Evolutionary conservation across 192 early-diverging fungal genomes (phyloP), one percentile per base, ranked within the genome.

Genomic region (Oehlia diaphana): DNA sequence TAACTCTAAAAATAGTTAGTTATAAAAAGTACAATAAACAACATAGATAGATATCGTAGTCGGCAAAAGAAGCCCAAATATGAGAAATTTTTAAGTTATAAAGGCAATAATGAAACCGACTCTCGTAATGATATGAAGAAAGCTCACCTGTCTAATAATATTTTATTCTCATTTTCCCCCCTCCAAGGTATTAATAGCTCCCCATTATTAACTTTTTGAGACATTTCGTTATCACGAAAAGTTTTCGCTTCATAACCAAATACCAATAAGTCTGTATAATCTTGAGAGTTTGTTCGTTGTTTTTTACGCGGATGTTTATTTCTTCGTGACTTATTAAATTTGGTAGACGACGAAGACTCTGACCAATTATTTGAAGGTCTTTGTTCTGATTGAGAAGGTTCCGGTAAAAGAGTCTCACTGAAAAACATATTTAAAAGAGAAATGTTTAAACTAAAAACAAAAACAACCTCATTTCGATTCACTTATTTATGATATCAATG

Each of bases 201-300:
- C 12, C 84, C 87, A 16, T 77, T 31, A 39, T 89, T 83, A 21
- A 89, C 69, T 13, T 73, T 79, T 44, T 72, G 64, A 0, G 89
- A 87, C 44, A 61, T 61, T 33, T 44, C 63, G 49, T 90, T 67
- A 65, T 90, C 79, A 53, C 79, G 77, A 70, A 87, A 90, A 44
- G 89, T 33, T 19, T 78, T 78, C 26, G 84, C 83, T 70, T 85
- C 82, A 70, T 90, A 90, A 6, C 89, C 89, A 78, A 88, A 90
- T 14, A 83, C 82, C 2, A 89, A 71, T 14, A 88, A 33, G 7
- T 90, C 88, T 26, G 78, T 58, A 63, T 81, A 76, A 33, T 81
- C 75, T 66, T 65, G 63, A 19, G 63, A 42, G 26, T 16, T 69
- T 37, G 66, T 68, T 16, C 66, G 63, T 37, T 78, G 76, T 31